A percentile compares a stretch with the other conserved stretches of the same genome.
Evolutionary conservation across 2,329 filamentous ascomycete species (phyloP).

Genomic region (Teratosphaeria zuluensis): DNA sequence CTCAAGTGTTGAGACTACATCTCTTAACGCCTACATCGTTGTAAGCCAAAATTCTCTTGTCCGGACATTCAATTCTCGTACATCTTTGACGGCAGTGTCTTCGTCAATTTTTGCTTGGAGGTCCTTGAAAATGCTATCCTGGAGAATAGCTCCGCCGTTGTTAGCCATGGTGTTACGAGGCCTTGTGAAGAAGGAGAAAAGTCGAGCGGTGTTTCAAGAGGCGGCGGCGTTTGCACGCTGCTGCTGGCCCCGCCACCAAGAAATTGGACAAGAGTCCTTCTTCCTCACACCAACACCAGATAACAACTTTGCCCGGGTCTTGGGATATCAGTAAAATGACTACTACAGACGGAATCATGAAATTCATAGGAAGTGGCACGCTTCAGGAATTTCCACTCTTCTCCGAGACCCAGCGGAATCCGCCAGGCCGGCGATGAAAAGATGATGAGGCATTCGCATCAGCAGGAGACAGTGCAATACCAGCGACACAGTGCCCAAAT

Average conservation of each 20-base stretch:
- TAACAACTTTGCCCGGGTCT: not conserved
- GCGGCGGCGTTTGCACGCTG: not conserved
- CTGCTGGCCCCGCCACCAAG: not conserved
- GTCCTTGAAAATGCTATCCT: conserved; percentile 60
- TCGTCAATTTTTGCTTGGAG: conserved; percentile 86
- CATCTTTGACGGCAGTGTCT: conserved; percentile 70
- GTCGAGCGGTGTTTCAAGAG: not conserved
- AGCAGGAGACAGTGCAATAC: conserved; percentile 9
- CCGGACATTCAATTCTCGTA: conserved; percentile 17
- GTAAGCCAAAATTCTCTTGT: conserved; percentile 8
- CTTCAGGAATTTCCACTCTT: not conserved
- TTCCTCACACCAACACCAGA: not conserved
- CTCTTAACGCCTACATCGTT: conserved; percentile 55
- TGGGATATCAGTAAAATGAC: not conserved
- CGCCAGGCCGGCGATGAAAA: conserved; percentile 6
- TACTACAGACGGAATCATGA: not conserved
- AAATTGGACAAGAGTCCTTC: not conserved
- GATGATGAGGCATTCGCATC: conserved; percentile 3
- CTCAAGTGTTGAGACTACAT: conserved; percentile 73
- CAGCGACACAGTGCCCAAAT: conserved; percentile 7
- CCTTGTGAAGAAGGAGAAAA: not conserved
- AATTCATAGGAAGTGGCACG: no score
- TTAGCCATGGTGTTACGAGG: not conserved
- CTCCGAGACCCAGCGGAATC: not conserved
- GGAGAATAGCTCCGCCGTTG: conserved; percentile 19